phyloP scores from a whole-genome alignment of 768 basidiomycete genomes.

The Tylopilus balloui region DNA sequence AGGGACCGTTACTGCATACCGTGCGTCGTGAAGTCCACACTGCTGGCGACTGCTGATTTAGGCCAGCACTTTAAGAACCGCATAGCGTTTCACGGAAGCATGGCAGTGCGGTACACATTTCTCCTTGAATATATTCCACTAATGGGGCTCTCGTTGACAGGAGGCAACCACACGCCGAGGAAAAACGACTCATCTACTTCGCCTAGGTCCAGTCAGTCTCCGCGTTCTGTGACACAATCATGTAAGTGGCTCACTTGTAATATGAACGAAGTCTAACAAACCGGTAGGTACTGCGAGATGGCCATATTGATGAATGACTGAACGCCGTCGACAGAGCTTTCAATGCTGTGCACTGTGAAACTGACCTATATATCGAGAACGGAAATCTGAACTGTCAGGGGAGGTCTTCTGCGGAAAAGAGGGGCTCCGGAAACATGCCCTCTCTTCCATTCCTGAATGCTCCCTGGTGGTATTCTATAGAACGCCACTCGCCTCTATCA shows the following conservation, averaged over 20 bases:
- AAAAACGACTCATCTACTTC: background rate
- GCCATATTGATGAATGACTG: background rate
- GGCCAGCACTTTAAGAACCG: background rate
- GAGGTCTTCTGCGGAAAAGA: slow-evolving; percentile 9
- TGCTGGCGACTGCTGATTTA: background rate
- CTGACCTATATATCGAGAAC: slow-evolving; percentile 5
- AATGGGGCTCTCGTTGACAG: background rate
- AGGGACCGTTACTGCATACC: background rate
- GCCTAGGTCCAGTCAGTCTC: background rate
- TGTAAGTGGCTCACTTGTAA: background rate
- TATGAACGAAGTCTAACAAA: background rate
- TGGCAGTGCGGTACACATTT: background rate
- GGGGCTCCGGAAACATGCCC: slow-evolving; percentile 2
- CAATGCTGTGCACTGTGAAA: slow-evolving; percentile 3
- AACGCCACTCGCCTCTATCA: slow-evolving; percentile 21
- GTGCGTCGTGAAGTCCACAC: background rate
- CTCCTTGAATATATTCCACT: background rate
- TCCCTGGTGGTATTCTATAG: background rate
- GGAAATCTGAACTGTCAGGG: slow-evolving; percentile 8
- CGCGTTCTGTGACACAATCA: background rate
- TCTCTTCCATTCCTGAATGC: slow-evolving; percentile 14
- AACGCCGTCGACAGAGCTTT: background rate
- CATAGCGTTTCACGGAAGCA: background rate
- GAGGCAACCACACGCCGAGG: background rate
- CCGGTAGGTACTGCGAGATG: background rate